Evolutionary conservation across 2,329 filamentous ascomycete species (phyloP).

Genomic region (Hypoxylon sp.): DNA sequence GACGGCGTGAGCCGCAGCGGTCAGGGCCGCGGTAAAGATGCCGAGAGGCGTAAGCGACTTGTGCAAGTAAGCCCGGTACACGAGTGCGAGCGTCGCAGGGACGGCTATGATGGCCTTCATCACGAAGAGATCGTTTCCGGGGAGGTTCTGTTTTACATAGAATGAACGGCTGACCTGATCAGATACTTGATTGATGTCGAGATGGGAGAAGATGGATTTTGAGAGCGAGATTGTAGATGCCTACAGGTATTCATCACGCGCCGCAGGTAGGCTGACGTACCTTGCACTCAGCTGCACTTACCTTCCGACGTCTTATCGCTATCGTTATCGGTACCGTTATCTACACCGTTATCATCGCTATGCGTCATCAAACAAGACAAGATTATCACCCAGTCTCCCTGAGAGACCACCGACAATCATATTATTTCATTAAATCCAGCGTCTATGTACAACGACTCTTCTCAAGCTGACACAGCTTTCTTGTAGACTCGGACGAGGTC

Average conservation of each 20-base stretch:
- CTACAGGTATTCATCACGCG: not conserved
- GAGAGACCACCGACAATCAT: no score
- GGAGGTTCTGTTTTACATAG: not conserved
- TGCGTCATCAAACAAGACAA: not conserved
- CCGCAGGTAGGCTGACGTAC: not conserved
- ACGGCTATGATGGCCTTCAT: constrained; percentile 68
- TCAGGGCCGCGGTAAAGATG: constrained; percentile 74
- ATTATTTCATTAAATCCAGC: no score
- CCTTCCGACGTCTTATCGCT: not conserved
- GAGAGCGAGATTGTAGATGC: not conserved
- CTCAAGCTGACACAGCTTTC: not conserved
- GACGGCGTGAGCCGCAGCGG: constrained; percentile 82
- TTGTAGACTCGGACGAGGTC: constrained; percentile 23
- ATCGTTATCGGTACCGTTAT: no score
- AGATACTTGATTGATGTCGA: not conserved
- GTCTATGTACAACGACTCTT: not conserved
- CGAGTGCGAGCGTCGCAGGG: constrained; percentile 66
- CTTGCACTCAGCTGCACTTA: not conserved
- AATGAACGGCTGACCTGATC: not conserved
- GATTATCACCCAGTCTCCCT: no score
- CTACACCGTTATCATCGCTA: no score
- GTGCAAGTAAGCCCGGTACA: constrained; percentile 72
- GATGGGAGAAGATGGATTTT: no score
- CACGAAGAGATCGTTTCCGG: constrained; percentile 12
- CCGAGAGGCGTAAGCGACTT: constrained; percentile 82